Conservation (phyloP, 768 basidiomycete species). For the Suillus hirtellus region DNA sequence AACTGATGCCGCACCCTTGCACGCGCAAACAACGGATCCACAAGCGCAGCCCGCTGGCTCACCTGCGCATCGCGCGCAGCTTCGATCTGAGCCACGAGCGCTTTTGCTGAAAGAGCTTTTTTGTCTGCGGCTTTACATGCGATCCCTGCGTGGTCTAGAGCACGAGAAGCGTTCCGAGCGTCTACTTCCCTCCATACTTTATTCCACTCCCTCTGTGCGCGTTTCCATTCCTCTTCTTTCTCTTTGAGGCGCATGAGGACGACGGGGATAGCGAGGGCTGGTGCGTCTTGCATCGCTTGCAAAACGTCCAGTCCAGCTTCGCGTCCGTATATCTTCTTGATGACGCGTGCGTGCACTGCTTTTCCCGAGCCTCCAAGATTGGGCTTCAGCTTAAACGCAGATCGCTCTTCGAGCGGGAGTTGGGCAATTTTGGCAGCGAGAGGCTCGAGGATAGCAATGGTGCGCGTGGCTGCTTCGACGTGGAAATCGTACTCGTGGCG, state of each 20-base stretch:
- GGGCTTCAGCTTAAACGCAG: conserved; percentile 82
- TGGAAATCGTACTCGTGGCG: conserved; percentile 99
- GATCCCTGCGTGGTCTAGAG: conserved; percentile 91
- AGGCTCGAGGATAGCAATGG: conserved; percentile 89
- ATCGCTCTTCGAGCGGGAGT: conserved; percentile 76
- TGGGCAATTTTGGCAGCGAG: conserved; percentile 84
- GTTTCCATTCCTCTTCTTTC: conserved; percentile 99
- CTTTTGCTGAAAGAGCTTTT: conserved; percentile 72
- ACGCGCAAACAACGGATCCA: conserved; percentile 54
- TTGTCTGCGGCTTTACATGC: conserved; percentile 91
- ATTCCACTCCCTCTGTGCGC: conserved; percentile 97
- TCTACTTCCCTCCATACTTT: conserved; percentile 98
- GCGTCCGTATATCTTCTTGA: conserved; percentile 96
- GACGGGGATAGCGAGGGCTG: conserved; percentile 84
- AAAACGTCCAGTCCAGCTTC: conserved; percentile 82
- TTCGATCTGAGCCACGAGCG: conserved; percentile 84
- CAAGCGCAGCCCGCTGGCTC: conserved; percentile 64
- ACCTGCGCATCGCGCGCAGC: conserved; percentile 80
- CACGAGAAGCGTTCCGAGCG: conserved; percentile 89
- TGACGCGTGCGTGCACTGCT: conserved; percentile 86
- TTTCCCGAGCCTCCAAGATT: conserved; percentile 84
- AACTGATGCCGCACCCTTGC: conserved; percentile 77
- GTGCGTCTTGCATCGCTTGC: conserved; percentile 89
- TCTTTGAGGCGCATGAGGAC: conserved; percentile 87
- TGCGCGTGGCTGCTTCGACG: conserved; percentile 91